A percentile compares a stretch with the other conserved stretches of the same genome.
These are phyloP conservation scores for Trichoderma reesei DNA, from an alignment of 495 filamentous ascomycete species.

Conservation along the genomic window DNA sequence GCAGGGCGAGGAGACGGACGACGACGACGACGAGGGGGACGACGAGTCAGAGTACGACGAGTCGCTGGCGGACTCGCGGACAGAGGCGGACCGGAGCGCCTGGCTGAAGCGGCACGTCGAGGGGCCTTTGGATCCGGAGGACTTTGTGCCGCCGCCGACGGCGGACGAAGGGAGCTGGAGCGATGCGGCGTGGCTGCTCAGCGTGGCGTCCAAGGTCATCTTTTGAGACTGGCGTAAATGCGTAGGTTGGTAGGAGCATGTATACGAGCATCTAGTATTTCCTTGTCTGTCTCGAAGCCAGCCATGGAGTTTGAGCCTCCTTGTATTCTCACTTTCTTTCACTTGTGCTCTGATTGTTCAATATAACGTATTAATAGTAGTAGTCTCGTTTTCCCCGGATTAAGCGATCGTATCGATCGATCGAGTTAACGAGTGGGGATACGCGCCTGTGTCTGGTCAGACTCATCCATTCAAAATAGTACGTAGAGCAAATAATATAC, in stretches of 20 bases:
- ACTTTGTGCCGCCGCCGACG: conserved; percentile 33
- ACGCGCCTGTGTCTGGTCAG: no score
- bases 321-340: neutral
- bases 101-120: conserved; percentile 5
- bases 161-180: conserved; percentile 60
- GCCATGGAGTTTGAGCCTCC: neutral
- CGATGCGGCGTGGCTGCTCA: conserved; percentile 78
- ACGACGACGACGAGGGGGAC: conserved; percentile 26
- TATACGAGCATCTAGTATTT: neutral
- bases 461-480: neutral
- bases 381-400: neutral
- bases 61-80: conserved; percentile 35
- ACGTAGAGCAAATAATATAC: no score
- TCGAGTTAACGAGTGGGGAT: no score
- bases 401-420: neutral
- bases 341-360: neutral
- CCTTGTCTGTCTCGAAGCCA: neutral
- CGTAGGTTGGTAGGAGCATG: neutral
- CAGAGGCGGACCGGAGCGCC: conserved; percentile 15
- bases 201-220: conserved; percentile 63
- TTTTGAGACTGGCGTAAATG: conserved; percentile 30
- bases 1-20: conserved; percentile 35
- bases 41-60: conserved; percentile 28
- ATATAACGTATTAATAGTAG: neutral
- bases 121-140: neutral